Evolutionary conservation across 495 filamentous ascomycete genomes (phyloP).

Genomic region (Penicillium silybi): DNA sequence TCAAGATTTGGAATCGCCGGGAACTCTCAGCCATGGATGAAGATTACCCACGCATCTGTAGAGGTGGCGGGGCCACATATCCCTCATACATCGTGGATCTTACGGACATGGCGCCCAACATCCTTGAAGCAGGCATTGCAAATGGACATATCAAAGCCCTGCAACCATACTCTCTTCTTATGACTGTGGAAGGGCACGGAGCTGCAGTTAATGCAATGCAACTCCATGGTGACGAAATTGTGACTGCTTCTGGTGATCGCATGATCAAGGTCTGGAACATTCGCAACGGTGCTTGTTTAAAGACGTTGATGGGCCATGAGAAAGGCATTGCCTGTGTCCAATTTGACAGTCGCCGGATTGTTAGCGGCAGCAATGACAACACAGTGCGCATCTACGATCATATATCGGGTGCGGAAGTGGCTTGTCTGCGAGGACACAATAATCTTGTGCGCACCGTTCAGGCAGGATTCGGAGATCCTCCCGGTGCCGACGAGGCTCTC

Average conservation of each 20-base stretch:
- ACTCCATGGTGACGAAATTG: slow-evolving; percentile 78
- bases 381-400: slow-evolving; percentile 93
- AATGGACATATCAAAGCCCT: slow-evolving; percentile 36
- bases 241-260: slow-evolving; percentile 91
- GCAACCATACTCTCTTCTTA: slow-evolving; percentile 68
- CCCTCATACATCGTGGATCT: slow-evolving; percentile 53
- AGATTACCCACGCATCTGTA: slow-evolving; percentile 56
- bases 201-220: slow-evolving; percentile 97
- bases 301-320: slow-evolving; percentile 77
- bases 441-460: slow-evolving; percentile 92
- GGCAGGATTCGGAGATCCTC: slow-evolving; percentile 86
- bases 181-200: slow-evolving; percentile 72
- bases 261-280: slow-evolving; percentile 93
- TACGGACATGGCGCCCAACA: slow-evolving; percentile 42
- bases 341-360: slow-evolving; percentile 93
- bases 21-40: slow-evolving; percentile 62
- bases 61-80: slow-evolving; percentile 41
- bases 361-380: slow-evolving; percentile 92
- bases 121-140: slow-evolving; percentile 39
- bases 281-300: slow-evolving; percentile 66
- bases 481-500: slow-evolving; percentile 69
- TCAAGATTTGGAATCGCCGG: slow-evolving; percentile 89
- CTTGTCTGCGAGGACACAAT: slow-evolving; percentile 72
- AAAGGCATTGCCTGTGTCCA: slow-evolving; percentile 98
- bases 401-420: slow-evolving; percentile 77